These are phyloP conservation scores for Diaporthe ampelina DNA, from an alignment of 2,329 filamentous ascomycete species.

Conservation along the genomic window DNA sequence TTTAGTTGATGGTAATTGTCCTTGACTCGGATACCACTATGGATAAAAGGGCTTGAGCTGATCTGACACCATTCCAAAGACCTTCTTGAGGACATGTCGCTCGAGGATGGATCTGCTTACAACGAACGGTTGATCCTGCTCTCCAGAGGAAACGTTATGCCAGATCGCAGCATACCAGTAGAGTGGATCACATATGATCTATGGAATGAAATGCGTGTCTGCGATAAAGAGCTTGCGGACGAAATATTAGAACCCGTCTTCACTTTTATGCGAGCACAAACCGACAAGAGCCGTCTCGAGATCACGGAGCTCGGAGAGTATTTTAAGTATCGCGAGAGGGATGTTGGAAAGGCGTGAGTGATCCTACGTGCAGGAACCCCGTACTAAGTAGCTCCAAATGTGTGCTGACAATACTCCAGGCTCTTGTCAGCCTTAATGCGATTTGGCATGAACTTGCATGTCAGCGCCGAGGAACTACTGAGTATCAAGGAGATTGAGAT, in stretches of 20 bases:
- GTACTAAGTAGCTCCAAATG: too few species aligned
- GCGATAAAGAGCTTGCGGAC: slow-evolving; percentile 53
- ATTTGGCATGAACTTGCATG: slow-evolving; percentile 52
- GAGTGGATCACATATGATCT: slow-evolving; percentile 57
- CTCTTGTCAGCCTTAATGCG: slow-evolving; percentile 54
- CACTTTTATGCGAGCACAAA: slow-evolving; percentile 57
- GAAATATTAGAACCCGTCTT: slow-evolving; percentile 54
- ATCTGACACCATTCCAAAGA: slow-evolving; percentile 46
- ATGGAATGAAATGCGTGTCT: slow-evolving; percentile 55
- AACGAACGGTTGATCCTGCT: slow-evolving; percentile 55
- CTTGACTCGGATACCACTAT: neutral
- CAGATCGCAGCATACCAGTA: slow-evolving; percentile 51
- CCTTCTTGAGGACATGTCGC: slow-evolving; percentile 57
- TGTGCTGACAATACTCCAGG: slow-evolving; percentile 35
- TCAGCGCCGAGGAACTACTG: slow-evolving; percentile 48
- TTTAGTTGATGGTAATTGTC: slow-evolving; percentile 56
- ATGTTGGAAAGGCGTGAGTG: slow-evolving; percentile 57
- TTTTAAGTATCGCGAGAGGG: slow-evolving; percentile 54
- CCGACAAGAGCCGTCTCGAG: slow-evolving; percentile 48
- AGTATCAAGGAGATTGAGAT: slow-evolving; percentile 47
- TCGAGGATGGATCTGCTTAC: slow-evolving; percentile 54
- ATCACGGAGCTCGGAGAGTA: slow-evolving; percentile 51
- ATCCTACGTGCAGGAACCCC: fast-evolving
- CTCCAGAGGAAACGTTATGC: slow-evolving; percentile 48
- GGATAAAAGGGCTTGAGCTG: neutral